Percentiles rank a stretch among this genome's conserved stretches.
phyloP scores from a whole-genome alignment of 305 asterid species.

The Solanum aculeatissimum region DNA sequence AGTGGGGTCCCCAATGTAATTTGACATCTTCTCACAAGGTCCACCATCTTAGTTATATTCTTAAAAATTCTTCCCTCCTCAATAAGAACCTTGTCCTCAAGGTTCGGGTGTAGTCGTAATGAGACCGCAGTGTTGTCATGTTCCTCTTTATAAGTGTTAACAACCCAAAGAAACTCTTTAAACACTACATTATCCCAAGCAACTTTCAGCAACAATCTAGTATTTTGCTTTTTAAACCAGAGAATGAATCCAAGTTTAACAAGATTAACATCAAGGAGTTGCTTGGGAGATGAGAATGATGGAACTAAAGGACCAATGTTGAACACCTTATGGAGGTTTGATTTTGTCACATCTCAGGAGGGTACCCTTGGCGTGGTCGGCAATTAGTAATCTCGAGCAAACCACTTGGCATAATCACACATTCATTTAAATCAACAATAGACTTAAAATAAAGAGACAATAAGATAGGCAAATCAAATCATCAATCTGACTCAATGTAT shows the following conservation, averaged over 20 bases:
- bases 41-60: no score
- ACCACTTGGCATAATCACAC: no score
- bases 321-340: not conserved
- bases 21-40: no score
- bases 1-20: no score
- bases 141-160: not conserved
- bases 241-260: not conserved
- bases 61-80: not conserved
- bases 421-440: no score
- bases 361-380: no score
- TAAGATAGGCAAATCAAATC: no score
- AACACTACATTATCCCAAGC: not conserved
- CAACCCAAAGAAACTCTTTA: not conserved
- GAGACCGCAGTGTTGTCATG: not conserved
- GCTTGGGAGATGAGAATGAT: not conserved
- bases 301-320: not conserved
- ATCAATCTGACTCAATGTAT: no score
- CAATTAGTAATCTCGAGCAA: no score
- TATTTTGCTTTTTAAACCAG: not conserved
- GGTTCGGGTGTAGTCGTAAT: not conserved
- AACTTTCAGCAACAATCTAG: not conserved
- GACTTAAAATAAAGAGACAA: no score
- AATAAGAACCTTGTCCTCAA: not conserved
- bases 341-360: no score
- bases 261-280: not conserved